Evolutionary conservation across 2,329 filamentous ascomycete species (phyloP).

Genomic region (Penicillium sp.): DNA sequence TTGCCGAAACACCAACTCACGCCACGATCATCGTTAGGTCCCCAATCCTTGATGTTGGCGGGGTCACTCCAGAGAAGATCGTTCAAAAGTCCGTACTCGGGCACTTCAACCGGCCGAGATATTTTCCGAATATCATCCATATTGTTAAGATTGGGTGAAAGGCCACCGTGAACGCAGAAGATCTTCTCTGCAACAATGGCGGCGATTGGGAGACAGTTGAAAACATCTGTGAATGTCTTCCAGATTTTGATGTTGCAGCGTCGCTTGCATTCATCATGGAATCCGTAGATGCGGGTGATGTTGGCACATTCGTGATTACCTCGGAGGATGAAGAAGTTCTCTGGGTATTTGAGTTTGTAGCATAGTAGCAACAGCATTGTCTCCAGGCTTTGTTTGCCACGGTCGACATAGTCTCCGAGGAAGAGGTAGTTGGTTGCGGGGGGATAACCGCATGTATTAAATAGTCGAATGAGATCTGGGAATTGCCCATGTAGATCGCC

Average conservation of each 20-base stretch:
- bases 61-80: conserved; percentile 13
- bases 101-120: conserved; percentile 10
- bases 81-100: conserved; percentile 13
- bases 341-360: conserved; percentile 14
- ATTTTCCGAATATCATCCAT: conserved; percentile 15
- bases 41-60: conserved; percentile 12
- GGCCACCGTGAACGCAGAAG: conserved; percentile 11
- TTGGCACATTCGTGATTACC: conserved; percentile 14
- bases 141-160: conserved; percentile 10
- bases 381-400: conserved; percentile 16
- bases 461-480: conserved; percentile 8
- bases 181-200: conserved; percentile 13
- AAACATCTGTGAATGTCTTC: conserved; percentile 14
- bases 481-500: conserved; percentile 13
- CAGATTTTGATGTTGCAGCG: conserved; percentile 14
- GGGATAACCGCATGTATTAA: conserved; percentile 7
- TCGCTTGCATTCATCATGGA: conserved; percentile 15
- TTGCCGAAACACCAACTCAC: conserved; percentile 14
- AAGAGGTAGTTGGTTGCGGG: conserved; percentile 10
- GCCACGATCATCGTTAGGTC: conserved; percentile 8
- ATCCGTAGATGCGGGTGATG: conserved; percentile 13
- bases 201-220: conserved; percentile 10
- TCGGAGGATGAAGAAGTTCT: conserved; percentile 12
- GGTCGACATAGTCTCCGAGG: conserved; percentile 15
- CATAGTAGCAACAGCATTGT: conserved; percentile 12